phyloP scores from a whole-genome alignment of 306 rosid genomes.

The Cucurbita maxima region DNA sequence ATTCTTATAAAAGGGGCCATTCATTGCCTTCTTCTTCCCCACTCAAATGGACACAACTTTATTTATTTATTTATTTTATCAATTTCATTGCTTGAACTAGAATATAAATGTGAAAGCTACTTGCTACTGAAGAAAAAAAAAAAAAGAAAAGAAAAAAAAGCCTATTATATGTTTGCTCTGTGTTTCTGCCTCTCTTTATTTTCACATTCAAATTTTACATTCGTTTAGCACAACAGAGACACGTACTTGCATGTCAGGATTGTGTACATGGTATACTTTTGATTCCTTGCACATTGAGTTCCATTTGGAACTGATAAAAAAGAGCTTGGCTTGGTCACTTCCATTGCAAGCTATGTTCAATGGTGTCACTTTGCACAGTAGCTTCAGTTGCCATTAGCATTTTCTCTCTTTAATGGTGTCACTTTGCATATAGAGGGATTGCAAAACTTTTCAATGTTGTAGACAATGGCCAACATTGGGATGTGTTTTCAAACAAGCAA shows the following conservation, averaged over 20 bases:
- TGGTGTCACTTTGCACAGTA: not conserved
- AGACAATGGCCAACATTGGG: conserved; percentile 2
- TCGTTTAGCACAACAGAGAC: not conserved
- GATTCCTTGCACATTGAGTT: not conserved
- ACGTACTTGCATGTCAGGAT: not conserved
- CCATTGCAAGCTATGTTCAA: not conserved
- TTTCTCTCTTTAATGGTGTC: not conserved
- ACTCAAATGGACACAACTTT: not conserved
- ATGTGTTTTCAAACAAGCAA: not conserved
- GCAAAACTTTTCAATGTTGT: not conserved
- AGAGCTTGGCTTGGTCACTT: not conserved
- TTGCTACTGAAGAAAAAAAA: not conserved
- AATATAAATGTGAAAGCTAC: not conserved
- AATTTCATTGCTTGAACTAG: not conserved
- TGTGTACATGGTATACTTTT: not conserved
- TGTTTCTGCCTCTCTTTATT: not conserved
- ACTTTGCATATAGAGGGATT: not conserved
- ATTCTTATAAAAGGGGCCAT: conserved; percentile 1
- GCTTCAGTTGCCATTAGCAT: not conserved
- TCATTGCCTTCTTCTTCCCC: conserved; percentile 2
- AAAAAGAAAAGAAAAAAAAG: not conserved
- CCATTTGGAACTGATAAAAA: not conserved
- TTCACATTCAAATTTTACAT: not conserved
- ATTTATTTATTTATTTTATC: not conserved
- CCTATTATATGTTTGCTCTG: not conserved